Conservation (phyloP, 78 protist genomes). For the Speleostelium caveatum region DNA sequence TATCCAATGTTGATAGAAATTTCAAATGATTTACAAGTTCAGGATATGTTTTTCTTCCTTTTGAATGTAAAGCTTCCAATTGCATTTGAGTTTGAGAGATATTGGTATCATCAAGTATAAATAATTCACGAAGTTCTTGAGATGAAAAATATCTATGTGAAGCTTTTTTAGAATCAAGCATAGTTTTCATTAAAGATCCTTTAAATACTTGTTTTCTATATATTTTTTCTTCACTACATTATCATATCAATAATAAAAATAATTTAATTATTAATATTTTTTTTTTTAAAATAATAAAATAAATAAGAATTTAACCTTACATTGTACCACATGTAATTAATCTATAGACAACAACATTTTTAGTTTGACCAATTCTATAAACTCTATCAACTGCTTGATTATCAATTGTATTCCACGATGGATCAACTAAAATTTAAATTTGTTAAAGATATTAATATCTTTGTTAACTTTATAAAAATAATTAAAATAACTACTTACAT, state of each 20-base stretch:
- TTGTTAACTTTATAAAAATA: not conserved
- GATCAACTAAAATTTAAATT: slow-evolving; percentile 61
- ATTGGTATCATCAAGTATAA: slow-evolving; percentile 68
- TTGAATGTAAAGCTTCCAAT: slow-evolving; percentile 54
- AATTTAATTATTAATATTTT: no score
- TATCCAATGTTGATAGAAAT: slow-evolving; percentile 12
- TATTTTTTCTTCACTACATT: slow-evolving; percentile 87
- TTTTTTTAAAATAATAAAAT: not conserved
- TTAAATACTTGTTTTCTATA: slow-evolving; percentile 88
- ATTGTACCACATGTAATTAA: slow-evolving; percentile 85
- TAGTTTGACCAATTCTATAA: slow-evolving; percentile 89
- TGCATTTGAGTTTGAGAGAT: slow-evolving; percentile 55
- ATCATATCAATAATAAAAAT: no score
- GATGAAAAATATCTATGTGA: slow-evolving; percentile 81
- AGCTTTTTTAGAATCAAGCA: slow-evolving; percentile 42
- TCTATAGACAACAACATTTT: slow-evolving; percentile 86
- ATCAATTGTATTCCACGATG: slow-evolving; percentile 86
- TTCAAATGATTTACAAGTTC: slow-evolving; percentile 48
- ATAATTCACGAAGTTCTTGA: slow-evolving; percentile 68
- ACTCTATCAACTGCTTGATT: slow-evolving; percentile 89
- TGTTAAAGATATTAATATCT: not conserved
- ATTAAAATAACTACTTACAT: slow-evolving; percentile 16
- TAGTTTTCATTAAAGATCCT: slow-evolving; percentile 70
- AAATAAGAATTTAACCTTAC: not conserved
- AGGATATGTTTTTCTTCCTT: slow-evolving; percentile 31